Conservation (phyloP, 2,329 filamentous ascomycete species). For the Verticillium klebahnii region DNA sequence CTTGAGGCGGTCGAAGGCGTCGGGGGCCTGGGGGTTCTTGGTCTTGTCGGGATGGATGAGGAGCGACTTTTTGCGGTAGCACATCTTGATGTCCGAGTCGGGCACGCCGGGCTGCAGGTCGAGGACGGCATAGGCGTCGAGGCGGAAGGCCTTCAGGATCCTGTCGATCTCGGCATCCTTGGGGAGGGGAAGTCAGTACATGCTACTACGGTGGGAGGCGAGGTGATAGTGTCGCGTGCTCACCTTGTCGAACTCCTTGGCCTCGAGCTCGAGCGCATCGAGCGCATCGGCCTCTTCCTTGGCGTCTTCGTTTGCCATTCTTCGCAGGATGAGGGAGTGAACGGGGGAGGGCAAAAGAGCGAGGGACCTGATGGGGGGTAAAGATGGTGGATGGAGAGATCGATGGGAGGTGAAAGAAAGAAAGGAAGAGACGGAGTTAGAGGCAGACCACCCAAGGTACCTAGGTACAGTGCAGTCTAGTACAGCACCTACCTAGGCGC, state of each 20-base stretch:
- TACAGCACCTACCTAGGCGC: neutral
- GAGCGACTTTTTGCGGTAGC: constrained; percentile 96
- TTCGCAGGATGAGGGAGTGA: neutral
- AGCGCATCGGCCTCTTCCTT: constrained; percentile 70
- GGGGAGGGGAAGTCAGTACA: constrained; percentile 27
- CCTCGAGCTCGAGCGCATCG: constrained; percentile 75
- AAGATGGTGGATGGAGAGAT: neutral
- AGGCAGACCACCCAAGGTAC: neutral
- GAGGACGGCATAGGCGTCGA: constrained; percentile 80
- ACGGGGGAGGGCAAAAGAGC: neutral
- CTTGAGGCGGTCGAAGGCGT: constrained; percentile 94
- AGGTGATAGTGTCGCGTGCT: constrained; percentile 14
- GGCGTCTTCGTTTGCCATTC: constrained; percentile 30
- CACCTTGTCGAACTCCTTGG: constrained; percentile 88
- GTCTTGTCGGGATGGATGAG: constrained; percentile 99
- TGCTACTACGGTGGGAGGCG: no score
- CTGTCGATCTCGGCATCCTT: constrained; percentile 94
- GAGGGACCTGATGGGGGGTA: neutral
- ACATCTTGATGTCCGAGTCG: constrained; percentile 91
- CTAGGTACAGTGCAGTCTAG: no score
- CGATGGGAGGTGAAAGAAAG: neutral
- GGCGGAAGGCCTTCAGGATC: constrained; percentile 84
- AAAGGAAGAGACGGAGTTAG: neutral
- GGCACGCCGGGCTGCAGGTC: constrained; percentile 93
- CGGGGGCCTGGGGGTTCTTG: constrained; percentile 80